Percentiles rank a stretch among this genome's conserved stretches.
Evolutionary conservation across 345 rosid species (phyloP).

Genomic region (Kernera saxatilis): DNA sequence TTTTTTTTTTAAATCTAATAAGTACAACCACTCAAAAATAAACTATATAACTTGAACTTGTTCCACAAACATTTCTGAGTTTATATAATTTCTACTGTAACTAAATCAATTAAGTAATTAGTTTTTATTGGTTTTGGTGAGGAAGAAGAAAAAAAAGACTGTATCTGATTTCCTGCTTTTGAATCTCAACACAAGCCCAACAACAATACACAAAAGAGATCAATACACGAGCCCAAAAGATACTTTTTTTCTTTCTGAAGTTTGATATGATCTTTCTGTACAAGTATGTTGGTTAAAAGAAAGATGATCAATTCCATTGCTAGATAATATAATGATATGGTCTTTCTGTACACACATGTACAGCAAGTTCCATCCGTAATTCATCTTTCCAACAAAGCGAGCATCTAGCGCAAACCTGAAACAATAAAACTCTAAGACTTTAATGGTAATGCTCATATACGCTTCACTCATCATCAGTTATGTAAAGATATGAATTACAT

Average conservation of each 20-base stretch:
- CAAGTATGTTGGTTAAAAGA: not conserved
- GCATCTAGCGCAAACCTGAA: conserved; percentile 4
- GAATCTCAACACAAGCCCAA: not conserved
- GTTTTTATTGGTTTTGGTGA: not conserved
- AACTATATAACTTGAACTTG: not conserved
- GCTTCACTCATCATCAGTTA: not conserved
- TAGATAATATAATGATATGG: too few species aligned
- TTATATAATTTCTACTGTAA: not conserved
- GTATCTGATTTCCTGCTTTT: not conserved
- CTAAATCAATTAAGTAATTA: not conserved
- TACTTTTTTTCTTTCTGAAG: too few species aligned
- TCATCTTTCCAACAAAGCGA: conserved; percentile 4
- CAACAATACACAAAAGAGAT: not conserved
- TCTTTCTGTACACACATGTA: too few species aligned
- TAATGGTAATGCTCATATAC: not conserved
- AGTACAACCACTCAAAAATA: not conserved
- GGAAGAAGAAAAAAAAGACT: not conserved
- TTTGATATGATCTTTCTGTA: not conserved
- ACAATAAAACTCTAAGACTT: not conserved
- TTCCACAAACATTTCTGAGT: not conserved
- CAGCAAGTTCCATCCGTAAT: not conserved
- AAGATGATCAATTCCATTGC: not conserved
- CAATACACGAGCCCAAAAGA: too few species aligned
- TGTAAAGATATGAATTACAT: not conserved
- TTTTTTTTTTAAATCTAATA: too few species aligned